These are phyloP conservation scores for Mycogone perniciosa DNA, from an alignment of 2,329 filamentous ascomycete species.

Conservation along the genomic window DNA sequence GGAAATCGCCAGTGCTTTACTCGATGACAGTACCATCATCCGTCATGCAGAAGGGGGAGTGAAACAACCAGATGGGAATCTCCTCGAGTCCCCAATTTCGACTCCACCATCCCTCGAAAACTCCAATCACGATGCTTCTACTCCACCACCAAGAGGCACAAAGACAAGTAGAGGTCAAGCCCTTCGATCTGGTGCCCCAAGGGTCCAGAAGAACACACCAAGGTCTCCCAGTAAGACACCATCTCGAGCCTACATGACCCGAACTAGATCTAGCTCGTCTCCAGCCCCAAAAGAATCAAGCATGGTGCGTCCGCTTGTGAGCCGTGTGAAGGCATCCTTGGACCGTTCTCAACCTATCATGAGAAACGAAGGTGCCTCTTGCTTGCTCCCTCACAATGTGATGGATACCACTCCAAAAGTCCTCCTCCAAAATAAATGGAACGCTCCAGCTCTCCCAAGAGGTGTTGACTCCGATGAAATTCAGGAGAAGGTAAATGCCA, in stretches of 20 bases:
- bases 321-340: constrained; percentile 12
- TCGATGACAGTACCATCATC: constrained; percentile 20
- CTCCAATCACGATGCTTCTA: neutral
- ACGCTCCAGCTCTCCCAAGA: neutral
- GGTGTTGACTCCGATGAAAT: constrained; percentile 21
- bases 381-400: constrained; percentile 5
- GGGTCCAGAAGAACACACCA: constrained; percentile 13
- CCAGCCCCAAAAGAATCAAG: constrained; percentile 14
- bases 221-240: constrained; percentile 2
- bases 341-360: constrained; percentile 17
- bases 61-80: neutral
- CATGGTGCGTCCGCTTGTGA: constrained; percentile 14
- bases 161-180: neutral
- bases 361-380: neutral
- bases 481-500: constrained; percentile 29
- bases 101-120: neutral
- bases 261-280: constrained; percentile 11
- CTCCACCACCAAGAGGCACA: neutral
- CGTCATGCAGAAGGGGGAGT: constrained; percentile 7
- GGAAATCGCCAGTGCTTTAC: constrained; percentile 25
- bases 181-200: constrained; percentile 4
- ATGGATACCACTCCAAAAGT: constrained; percentile 2
- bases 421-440: neutral
- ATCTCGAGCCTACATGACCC: neutral
- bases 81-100: neutral